Evolutionary conservation across 129 eudicot species (phyloP).

Genomic region (Flaveria trinervia): DNA sequence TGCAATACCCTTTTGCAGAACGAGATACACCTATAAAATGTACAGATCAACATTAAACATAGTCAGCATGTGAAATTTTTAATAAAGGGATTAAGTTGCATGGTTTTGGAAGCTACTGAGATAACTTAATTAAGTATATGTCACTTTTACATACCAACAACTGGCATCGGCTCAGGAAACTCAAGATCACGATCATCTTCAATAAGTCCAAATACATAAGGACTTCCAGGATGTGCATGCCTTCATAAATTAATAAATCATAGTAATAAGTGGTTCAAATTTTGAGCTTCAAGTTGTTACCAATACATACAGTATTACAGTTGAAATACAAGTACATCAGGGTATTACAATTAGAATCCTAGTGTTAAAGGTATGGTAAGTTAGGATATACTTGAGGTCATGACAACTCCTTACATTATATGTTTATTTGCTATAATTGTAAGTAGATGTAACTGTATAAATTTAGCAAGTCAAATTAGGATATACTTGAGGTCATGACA

Average conservation of each 20-base stretch:
- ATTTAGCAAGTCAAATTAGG: neutral
- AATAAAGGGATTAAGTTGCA: neutral
- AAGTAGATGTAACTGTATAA: neutral
- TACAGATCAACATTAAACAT: slow-evolving; percentile 1
- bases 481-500: slow-evolving; percentile 14
- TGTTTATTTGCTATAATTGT: neutral
- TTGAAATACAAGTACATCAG: neutral
- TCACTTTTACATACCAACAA: slow-evolving; percentile 61
- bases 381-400: slow-evolving; percentile 4
- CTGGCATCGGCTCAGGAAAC: slow-evolving; percentile 99
- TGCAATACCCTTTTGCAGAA: slow-evolving; percentile 91
- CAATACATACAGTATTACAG: neutral
- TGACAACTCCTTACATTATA: slow-evolving; percentile 1
- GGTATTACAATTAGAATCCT: neutral
- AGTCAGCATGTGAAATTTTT: neutral
- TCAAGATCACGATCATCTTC: slow-evolving; percentile 85
- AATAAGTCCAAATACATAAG: slow-evolving; percentile 92
- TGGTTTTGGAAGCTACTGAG: neutral
- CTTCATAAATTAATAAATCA: slow-evolving; percentile 36
- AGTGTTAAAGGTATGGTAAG: neutral
- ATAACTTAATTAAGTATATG: slow-evolving; percentile 12
- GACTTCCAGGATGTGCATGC: slow-evolving; percentile 99
- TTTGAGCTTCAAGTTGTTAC: neutral
- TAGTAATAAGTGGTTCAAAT: slow-evolving; percentile 7
- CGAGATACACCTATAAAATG: slow-evolving; percentile 66